phyloP scores from a whole-genome alignment of 441 rosid species.

The Erodium texanum region DNA sequence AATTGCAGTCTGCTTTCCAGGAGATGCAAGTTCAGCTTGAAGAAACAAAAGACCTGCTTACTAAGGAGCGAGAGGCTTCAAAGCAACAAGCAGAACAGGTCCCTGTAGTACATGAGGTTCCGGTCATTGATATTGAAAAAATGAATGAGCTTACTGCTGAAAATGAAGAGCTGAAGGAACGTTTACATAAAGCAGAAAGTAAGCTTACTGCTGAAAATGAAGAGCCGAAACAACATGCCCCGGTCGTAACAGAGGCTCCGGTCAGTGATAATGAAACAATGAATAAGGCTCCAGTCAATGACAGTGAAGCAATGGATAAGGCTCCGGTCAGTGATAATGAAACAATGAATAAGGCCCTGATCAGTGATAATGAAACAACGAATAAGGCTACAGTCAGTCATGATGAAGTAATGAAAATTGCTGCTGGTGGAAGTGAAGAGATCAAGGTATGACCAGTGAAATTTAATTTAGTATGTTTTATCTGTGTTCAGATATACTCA shows the following conservation, averaged over 20 bases:
- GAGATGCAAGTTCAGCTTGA: constrained; percentile 58
- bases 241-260: constrained; percentile 31
- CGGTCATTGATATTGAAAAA: constrained; percentile 42
- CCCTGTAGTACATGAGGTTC: constrained; percentile 37
- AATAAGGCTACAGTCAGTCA: neutral
- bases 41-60: constrained; percentile 72
- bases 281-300: constrained; percentile 27
- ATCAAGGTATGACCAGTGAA: constrained; percentile 52
- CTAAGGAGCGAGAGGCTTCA: constrained; percentile 66
- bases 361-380: too few species aligned
- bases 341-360: too few species aligned
- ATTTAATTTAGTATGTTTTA: neutral
- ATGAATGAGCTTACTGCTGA: constrained; percentile 62
- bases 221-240: constrained; percentile 16
- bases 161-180: constrained; percentile 78
- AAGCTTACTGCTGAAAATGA: too few species aligned
- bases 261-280: too few species aligned
- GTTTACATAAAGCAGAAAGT: constrained; percentile 5
- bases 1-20: constrained; percentile 56
- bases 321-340: neutral
- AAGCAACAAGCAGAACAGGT: constrained; percentile 25
- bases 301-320: constrained; percentile 15
- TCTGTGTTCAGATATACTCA: neutral
- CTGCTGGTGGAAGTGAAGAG: constrained; percentile 67
- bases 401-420: constrained; percentile 41